Evolutionary conservation across 495 filamentous ascomycete genomes (phyloP).

Genomic region (Penicillium mononematosum): DNA sequence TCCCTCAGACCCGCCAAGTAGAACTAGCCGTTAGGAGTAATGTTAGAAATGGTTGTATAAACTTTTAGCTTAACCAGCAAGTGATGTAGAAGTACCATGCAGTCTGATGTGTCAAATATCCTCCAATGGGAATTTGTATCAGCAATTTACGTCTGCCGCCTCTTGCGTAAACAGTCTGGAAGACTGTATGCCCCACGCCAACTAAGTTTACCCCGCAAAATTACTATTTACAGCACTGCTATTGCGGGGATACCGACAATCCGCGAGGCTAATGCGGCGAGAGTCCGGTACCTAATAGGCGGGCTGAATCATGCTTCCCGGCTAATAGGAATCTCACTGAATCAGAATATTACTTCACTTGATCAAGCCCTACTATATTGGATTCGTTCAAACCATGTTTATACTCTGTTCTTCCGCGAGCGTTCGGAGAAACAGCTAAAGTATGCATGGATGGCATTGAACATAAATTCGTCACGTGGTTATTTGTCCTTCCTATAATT

Average conservation of each 20-base stretch:
- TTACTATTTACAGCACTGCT: not conserved
- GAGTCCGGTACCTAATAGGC: not conserved
- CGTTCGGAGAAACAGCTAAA: not conserved
- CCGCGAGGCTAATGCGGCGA: not conserved
- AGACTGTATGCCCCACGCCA: not conserved
- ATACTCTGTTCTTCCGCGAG: not conserved
- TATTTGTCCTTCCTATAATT: not conserved
- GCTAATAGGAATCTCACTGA: not conserved
- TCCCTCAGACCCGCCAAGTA: too few species aligned
- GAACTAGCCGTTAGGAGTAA: too few species aligned
- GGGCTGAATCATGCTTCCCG: slow-evolving; percentile 6
- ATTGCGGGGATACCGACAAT: slow-evolving; percentile 1
- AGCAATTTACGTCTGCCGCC: not conserved
- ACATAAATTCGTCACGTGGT: not conserved
- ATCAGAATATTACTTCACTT: not conserved
- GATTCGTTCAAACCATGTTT: not conserved
- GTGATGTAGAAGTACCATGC: not conserved
- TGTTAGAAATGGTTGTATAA: too few species aligned
- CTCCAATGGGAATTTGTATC: slow-evolving; percentile 1
- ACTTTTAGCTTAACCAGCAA: too few species aligned
- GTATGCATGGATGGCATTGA: not conserved
- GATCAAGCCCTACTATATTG: not conserved
- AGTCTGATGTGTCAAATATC: not conserved
- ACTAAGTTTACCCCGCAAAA: slow-evolving; percentile 3
- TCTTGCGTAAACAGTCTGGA: not conserved